These are phyloP conservation scores for Phaeosphaeria sp. DNA, from an alignment of 2,329 filamentous ascomycete genomes.

Conservation along the genomic window DNA sequence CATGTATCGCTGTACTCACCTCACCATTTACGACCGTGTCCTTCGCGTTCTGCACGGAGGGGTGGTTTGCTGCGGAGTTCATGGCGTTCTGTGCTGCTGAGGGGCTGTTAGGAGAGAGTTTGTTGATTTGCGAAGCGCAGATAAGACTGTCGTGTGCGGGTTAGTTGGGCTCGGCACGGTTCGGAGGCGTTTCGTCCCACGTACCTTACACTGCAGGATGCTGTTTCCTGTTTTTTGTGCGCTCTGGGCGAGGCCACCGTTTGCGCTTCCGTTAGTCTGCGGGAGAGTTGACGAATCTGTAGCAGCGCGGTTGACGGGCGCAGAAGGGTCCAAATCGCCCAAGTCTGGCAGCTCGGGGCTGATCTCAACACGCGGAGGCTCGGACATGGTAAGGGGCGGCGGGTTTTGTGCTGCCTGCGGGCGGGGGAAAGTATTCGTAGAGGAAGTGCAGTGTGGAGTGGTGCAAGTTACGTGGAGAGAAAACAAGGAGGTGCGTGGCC, in stretches of 20 bases:
- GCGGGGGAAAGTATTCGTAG: background rate
- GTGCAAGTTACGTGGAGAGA: background rate
- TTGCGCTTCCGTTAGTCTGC: slow-evolving; percentile 29
- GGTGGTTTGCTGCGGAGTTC: slow-evolving; percentile 57
- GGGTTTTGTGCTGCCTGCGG: background rate
- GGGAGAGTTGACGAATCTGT: slow-evolving; percentile 19
- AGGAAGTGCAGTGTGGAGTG: background rate
- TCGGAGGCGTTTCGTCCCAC: slow-evolving; percentile 35
- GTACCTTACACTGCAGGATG: slow-evolving; percentile 54
- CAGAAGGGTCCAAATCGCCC: slow-evolving; percentile 36
- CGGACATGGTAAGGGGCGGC: slow-evolving; percentile 31
- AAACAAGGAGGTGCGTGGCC: background rate
- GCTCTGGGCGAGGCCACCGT: slow-evolving; percentile 26
- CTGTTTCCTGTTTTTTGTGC: slow-evolving; percentile 45
- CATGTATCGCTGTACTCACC: slow-evolving; percentile 37
- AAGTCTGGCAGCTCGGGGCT: slow-evolving; percentile 25
- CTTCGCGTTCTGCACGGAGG: slow-evolving; percentile 56
- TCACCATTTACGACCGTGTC: slow-evolving; percentile 53
- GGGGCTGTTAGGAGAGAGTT: slow-evolving; percentile 38
- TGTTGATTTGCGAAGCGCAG: slow-evolving; percentile 42
- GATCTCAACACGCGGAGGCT: slow-evolving; percentile 41
- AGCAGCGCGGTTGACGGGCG: slow-evolving; percentile 26
- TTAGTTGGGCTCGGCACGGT: slow-evolving; percentile 47
- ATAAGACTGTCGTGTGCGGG: slow-evolving; percentile 47
- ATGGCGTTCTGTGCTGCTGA: slow-evolving; percentile 58